Percentiles rank a stretch among this genome's conserved stretches.
phyloP scores from a whole-genome alignment of 352 stramenopile species.

The Phytopythium boreale region DNA sequence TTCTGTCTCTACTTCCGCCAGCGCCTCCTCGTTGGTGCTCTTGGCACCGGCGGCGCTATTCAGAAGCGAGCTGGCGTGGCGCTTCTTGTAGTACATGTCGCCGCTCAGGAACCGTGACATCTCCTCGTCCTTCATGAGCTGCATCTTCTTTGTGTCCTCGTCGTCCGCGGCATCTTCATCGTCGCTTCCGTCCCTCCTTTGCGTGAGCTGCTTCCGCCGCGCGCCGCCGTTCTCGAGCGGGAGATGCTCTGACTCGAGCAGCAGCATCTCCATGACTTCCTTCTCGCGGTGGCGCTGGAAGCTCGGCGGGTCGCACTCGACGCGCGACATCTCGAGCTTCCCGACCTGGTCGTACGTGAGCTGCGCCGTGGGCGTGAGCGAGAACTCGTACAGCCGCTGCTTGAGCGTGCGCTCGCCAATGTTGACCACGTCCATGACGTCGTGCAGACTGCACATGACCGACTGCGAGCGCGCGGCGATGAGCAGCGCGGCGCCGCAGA shows the following conservation, averaged over 20 bases:
- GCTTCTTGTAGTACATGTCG: slow-evolving; percentile 67
- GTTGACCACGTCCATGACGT: slow-evolving; percentile 92
- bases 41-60: slow-evolving; percentile 16
- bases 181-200: slow-evolving; percentile 18
- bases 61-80: slow-evolving; percentile 38
- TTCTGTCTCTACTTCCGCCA: slow-evolving; percentile 12
- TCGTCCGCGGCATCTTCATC: slow-evolving; percentile 34
- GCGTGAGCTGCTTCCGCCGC: slow-evolving; percentile 20
- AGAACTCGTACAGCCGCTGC: slow-evolving; percentile 97
- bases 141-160: slow-evolving; percentile 25
- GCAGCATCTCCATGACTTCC: slow-evolving; percentile 89
- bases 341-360: slow-evolving; percentile 96
- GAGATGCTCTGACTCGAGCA: slow-evolving; percentile 77
- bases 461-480: slow-evolving; percentile 96
- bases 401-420: slow-evolving; percentile 97
- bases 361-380: slow-evolving; percentile 91
- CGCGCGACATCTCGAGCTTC: slow-evolving; percentile 81
- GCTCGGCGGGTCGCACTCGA: slow-evolving; percentile 87
- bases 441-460: slow-evolving; percentile 82
- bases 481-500: slow-evolving; percentile 96
- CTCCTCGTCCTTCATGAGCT: slow-evolving; percentile 71
- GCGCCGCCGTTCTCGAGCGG: slow-evolving; percentile 41
- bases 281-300: slow-evolving; percentile 87
- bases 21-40: slow-evolving; percentile 14
- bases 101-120: slow-evolving; percentile 71